Percentiles rank a stretch among this genome's conserved stretches.
Evolutionary conservation across 1,284 basidiomycete species (phyloP).

Genomic region (Rhodotorula sp.): DNA sequence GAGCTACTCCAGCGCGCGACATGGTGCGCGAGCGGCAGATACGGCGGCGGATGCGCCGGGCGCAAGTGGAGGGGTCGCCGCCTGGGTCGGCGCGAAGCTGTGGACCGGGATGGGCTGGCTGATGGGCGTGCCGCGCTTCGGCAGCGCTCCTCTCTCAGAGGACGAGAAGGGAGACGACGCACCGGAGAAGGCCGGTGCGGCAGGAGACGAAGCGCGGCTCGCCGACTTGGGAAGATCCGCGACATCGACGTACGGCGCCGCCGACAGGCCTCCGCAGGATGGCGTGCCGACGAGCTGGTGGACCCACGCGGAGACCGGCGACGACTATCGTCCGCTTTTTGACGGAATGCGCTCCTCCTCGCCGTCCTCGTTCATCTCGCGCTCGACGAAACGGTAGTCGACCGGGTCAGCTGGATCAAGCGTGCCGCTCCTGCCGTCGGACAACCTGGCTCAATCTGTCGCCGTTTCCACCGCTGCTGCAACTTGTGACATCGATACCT

Average conservation of each 20-base stretch:
- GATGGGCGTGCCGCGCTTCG: neutral
- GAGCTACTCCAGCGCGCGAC: neutral
- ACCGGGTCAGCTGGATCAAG: conserved; percentile 1
- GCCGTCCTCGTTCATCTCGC: conserved; percentile 1
- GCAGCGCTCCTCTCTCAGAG: neutral
- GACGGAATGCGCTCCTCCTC: neutral
- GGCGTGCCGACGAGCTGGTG: too few relatives aligned
- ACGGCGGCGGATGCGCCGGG: neutral
- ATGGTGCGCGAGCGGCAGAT: neutral
- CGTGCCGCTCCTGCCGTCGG: too few relatives aligned
- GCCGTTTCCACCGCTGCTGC: conserved; percentile 1
- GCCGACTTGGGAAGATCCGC: too few relatives aligned
- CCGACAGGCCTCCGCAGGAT: too few relatives aligned
- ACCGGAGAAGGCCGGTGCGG: too few relatives aligned
- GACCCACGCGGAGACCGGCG: too few relatives aligned
- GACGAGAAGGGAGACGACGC: neutral
- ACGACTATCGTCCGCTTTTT: conserved; percentile 5
- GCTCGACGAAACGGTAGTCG: conserved; percentile 4
- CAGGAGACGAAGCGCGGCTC: too few relatives aligned
- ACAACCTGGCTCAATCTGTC: too few relatives aligned
- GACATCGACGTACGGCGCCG: neutral
- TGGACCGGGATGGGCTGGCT: conserved; percentile 8
- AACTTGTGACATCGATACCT: too few relatives aligned
- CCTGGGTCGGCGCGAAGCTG: conserved; percentile 8
- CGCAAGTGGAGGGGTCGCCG: neutral